Base-by-base conservation (phyloP, 805 yeast species). In the Pichia nakasei region DNA sequence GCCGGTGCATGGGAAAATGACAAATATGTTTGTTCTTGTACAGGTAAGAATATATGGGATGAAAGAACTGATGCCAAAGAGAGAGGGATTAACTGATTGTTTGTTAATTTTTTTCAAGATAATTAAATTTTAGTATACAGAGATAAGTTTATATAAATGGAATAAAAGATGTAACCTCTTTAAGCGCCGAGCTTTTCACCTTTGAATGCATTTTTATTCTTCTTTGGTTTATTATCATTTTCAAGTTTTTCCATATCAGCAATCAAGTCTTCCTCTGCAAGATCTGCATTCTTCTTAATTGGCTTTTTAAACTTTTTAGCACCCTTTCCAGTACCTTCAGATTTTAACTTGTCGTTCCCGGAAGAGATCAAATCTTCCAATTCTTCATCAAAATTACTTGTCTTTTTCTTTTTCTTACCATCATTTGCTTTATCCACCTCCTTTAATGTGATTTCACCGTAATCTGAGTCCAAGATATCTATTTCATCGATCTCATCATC, bases 1-100 rank as follows among this genome's bases (percentile, higher is more conserved):
- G 97, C 98, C 1, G 98, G 98, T 15, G 85, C 80, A 22, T 93
- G 97, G 97, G 95, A 91, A 59, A 93, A 93, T 64, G 85, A 83
- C 53, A 91, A 91, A 64, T 80, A 80, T 47, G 95, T 91, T 2
- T 91, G 98, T 64, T 81, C 91, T 29, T 93, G 97, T 63, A 80
- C 91, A 15, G 98, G 98, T 17, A 87, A 88, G 70, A 85, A 96
- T 0, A 78, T 91, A 22, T 91, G 98, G 97, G 88, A 93, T 60
- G 98, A 91, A 62, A 72, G 97, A 44, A 63, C 68, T 40, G 96
- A 87, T 56, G 95, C 95, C 1, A 60, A 77, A 29, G 51, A 60
- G 5, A 75, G 74, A 50, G 93, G 93, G 8, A 61, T 77, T 19
- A 64, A 50, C 24, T 57, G 48, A 29, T 5, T 7, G 9, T 13